phyloP scores from a whole-genome alignment of 2,329 filamentous ascomycete species.

The Metarhizium humberi region DNA sequence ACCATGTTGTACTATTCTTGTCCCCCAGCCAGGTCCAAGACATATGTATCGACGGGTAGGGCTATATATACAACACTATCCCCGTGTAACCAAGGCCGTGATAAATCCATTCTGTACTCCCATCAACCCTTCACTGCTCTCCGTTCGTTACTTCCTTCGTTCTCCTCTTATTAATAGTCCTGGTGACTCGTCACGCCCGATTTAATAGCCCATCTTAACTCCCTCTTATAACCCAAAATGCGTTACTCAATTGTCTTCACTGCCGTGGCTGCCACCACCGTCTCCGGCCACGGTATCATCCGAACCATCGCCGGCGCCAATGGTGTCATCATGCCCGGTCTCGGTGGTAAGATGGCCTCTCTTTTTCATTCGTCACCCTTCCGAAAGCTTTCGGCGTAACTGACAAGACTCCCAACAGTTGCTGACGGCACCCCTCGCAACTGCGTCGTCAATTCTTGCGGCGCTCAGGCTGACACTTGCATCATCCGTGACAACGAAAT shows the following conservation, averaged over 20 bases:
- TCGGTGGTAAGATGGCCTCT: slow-evolving; percentile 20
- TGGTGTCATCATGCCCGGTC: slow-evolving; percentile 51
- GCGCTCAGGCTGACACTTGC: slow-evolving; percentile 57
- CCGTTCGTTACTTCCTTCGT: background rate
- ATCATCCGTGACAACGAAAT: slow-evolving; percentile 57
- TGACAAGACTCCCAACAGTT: slow-evolving; percentile 24
- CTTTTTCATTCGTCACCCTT: background rate
- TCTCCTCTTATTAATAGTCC: background rate
- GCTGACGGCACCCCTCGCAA: slow-evolving; percentile 58
- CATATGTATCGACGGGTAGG: background rate
- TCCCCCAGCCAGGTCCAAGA: background rate
- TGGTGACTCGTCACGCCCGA: background rate
- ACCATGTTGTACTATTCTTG: background rate
- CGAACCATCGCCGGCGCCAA: slow-evolving; percentile 48
- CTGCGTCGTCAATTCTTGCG: slow-evolving; percentile 50
- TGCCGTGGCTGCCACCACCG: slow-evolving; percentile 30
- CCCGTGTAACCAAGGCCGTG: background rate
- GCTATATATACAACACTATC: background rate
- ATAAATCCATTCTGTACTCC: no score
- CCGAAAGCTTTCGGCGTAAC: no score
- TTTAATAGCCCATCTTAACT: background rate
- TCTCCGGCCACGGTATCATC: slow-evolving; percentile 49
- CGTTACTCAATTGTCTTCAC: slow-evolving; percentile 17
- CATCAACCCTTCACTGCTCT: background rate
- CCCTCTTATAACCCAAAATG: slow-evolving; percentile 14